Evolutionary conservation across 495 filamentous ascomycete genomes (phyloP), one percentile per base, ranked within the genome.

Genomic region (Penicillium diatomitis): DNA sequence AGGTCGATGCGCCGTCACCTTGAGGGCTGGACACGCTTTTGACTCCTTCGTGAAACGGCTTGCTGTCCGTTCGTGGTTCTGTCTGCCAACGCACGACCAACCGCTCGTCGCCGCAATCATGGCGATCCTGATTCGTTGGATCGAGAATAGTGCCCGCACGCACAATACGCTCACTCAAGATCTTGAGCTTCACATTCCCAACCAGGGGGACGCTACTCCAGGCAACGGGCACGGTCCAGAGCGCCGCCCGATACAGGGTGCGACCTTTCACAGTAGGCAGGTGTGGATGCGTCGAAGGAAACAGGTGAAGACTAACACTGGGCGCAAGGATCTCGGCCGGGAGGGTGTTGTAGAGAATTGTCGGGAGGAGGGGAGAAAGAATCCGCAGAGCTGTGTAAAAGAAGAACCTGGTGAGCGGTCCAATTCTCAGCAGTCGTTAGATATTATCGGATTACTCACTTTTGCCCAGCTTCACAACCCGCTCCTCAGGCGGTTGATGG

Each of bases 251-350:
- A 64, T 98, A 98, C 32, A 87, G 82, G 9, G 96, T 86, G 32
- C 88, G 80, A 38, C 92, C 92, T 5, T 87, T 84, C 43, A 96
- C 94, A 6, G 82, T 86, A 41, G 92, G 92, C 8, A 98, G 87
- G 62, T 96, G 87, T 3, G 90, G 94, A 60, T 98, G 94, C 0
- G 92, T 96, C 3, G 89, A 90, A 30, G 92, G 92, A 70, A 98
- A 98, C 48, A 97, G 86, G 66, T 95, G 86, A 30, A 98, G 82
- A n/a, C 82, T 84, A 53, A 97, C 92, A 60, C 82, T 80, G 0
- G 91, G 92, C 0, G 86, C 86, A 56, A 98, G 86, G 56, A 98
- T 86, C 39, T 87, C 81, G 41, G 83, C 81, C 2, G 92, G 92
- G 1, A 96, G 78, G 0, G 79, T 77, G 6, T 90, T 85, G 56